These are phyloP conservation scores for Naganishia kalamii DNA, from an alignment of 768 basidiomycete species.

Conservation along the genomic window DNA sequence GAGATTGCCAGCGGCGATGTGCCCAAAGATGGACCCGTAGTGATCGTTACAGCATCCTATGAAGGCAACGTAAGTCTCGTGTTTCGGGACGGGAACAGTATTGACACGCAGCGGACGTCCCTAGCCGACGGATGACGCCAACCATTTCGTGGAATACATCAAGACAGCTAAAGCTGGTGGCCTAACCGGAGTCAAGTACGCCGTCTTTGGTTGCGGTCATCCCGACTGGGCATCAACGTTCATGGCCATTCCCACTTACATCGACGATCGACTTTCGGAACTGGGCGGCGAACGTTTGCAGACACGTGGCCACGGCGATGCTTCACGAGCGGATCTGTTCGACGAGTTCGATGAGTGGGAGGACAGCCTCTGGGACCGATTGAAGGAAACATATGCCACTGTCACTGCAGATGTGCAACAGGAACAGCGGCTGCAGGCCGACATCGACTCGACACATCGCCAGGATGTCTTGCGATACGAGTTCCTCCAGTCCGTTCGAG, in stretches of 20 bases:
- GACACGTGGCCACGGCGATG: slow-evolving; percentile 50
- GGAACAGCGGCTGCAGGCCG: slow-evolving; percentile 11
- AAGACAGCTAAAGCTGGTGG: slow-evolving; percentile 38
- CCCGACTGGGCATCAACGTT: slow-evolving; percentile 53
- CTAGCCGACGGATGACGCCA: slow-evolving; percentile 54
- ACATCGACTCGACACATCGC: slow-evolving; percentile 8
- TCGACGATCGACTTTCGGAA: slow-evolving; percentile 47
- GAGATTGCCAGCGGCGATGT: slow-evolving; percentile 32
- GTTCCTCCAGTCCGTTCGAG: slow-evolving; percentile 17
- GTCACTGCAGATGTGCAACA: background rate
- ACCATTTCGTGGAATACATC: slow-evolving; percentile 51
- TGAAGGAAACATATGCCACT: background rate
- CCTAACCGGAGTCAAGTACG: slow-evolving; percentile 40
- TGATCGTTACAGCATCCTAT: slow-evolving; percentile 53
- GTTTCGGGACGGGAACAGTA: background rate
- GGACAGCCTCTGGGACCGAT: slow-evolving; percentile 46
- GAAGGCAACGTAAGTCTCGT: slow-evolving; percentile 45
- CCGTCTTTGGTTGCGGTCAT: slow-evolving; percentile 55
- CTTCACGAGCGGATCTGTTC: slow-evolving; percentile 50
- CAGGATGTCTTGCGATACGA: slow-evolving; percentile 10
- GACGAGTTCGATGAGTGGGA: slow-evolving; percentile 52
- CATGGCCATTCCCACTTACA: slow-evolving; percentile 51
- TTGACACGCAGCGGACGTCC: background rate
- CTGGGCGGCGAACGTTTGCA: slow-evolving; percentile 48
- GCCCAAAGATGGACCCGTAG: slow-evolving; percentile 51